Conservation (phyloP, 2,329 filamentous ascomycete species). For the Cucurbitaria berberidis region DNA sequence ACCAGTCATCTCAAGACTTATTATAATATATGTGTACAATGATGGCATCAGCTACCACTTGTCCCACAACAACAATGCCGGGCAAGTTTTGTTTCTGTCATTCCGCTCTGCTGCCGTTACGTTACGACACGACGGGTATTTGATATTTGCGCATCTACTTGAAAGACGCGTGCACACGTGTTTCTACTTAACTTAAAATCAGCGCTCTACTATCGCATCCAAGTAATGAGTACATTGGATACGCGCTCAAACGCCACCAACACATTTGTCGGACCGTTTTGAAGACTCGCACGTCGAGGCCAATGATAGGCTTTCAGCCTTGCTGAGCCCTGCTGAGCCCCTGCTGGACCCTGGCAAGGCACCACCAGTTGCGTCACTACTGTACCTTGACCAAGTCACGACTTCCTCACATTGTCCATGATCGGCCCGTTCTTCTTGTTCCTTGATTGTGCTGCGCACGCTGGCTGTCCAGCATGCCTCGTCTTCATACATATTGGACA, state of each 20-base stretch:
- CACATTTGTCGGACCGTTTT: constrained; percentile 14
- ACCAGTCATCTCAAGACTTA: too few species aligned
- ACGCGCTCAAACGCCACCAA: neutral
- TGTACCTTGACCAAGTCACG: constrained; percentile 20
- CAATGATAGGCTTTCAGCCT: constrained; percentile 26
- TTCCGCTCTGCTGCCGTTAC: too few species aligned
- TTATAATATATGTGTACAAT: too few species aligned
- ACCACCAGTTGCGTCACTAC: constrained; percentile 33
- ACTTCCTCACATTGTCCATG: constrained; percentile 31
- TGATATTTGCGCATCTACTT: neutral
- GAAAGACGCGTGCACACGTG: neutral
- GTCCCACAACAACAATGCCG: too few species aligned
- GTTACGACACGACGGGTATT: too few species aligned
- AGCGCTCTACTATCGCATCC: neutral
- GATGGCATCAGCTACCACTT: too few species aligned
- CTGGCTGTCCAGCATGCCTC: constrained; percentile 16
- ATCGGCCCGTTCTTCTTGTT: constrained; percentile 24
- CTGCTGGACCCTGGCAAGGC: constrained; percentile 25
- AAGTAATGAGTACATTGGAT: neutral
- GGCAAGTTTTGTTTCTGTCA: too few species aligned
- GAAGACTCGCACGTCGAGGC: constrained; percentile 3
- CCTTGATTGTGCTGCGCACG: constrained; percentile 25
- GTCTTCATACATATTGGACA: constrained; percentile 6
- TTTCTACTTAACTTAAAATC: too few species aligned
- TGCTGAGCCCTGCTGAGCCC: constrained; percentile 22